Base-by-base conservation (phyloP, 805 yeast species). In the Jamesozyma hellenica region DNA sequence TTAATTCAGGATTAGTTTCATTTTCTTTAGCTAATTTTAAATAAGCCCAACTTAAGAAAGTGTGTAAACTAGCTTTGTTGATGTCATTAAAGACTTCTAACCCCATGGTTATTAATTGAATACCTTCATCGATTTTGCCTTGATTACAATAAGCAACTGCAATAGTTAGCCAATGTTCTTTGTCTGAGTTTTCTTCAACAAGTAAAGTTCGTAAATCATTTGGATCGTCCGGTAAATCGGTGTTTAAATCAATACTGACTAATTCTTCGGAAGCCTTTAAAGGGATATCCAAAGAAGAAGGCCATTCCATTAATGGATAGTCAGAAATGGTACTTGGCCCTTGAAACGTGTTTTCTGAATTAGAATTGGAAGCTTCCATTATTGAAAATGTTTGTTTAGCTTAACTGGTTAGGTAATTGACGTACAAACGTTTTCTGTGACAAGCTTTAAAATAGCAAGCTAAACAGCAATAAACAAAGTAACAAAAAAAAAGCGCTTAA, bases 161-260 rank as follows among this genome's bases (percentile, higher is more conserved):
- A 45, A 88, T 77, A 17, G 81, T 72, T 15, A 85, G 63, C 98
- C 98, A 92, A 63, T 77, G 84, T 54, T 79, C 78, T 40, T 72
- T 68, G 17, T 74, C 77, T 36, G 90, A 79, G 41, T 74, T 75
- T 63, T 92, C 97, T 48, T 82, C 84, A 45, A 82, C 81, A 46
- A 92, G 66, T 45, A 90, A 72, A 21, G 75, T 73, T 47, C 82
- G 77, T 46, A 92, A 69, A 54, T 92, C 97, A 34, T 76, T 71
- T 4, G 95, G 84, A 58, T 90, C 95, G 17, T 84, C 95, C 4
- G 95, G 94, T 41, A 87, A 68, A 54, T 90, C 97, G 28, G 78
- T 77, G 38, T 73, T 73, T 43, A 82, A 70, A 53, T 87, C 90
- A 49, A 92, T 75, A 38, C 85, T 81, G 46, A 90, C 95, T 45